Percentiles rank a stretch among this genome's conserved stretches.
Evolutionary conservation across 768 basidiomycete genomes (phyloP).

Genomic region (Tricholoma hemisulphureum): DNA sequence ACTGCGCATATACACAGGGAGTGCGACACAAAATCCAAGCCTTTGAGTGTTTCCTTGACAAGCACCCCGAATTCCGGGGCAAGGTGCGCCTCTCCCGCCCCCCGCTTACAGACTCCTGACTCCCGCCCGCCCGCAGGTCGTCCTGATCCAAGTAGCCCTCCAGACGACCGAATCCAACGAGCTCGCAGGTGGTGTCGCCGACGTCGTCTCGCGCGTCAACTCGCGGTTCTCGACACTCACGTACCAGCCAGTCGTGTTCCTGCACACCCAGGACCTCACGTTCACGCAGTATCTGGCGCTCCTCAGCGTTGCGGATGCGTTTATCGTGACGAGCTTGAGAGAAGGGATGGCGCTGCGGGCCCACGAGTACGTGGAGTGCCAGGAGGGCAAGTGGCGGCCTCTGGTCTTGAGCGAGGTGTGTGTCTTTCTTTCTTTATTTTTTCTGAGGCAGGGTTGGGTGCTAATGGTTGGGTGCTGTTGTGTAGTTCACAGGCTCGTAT

Average conservation of each 20-base stretch:
- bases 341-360: constrained; percentile 87
- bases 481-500: constrained; percentile 84
- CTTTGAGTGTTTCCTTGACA: constrained; percentile 79
- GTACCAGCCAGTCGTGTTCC: constrained; percentile 84
- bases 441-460: no score
- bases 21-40: constrained; percentile 82
- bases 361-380: constrained; percentile 85
- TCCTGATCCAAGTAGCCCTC: constrained; percentile 85
- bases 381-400: constrained; percentile 64
- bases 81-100: constrained; percentile 41
- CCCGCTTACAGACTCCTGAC: neutral
- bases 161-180: constrained; percentile 80
- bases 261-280: constrained; percentile 81
- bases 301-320: constrained; percentile 79
- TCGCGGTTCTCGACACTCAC: constrained; percentile 80
- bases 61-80: constrained; percentile 75
- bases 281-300: constrained; percentile 85
- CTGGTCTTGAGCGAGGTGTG: constrained; percentile 77
- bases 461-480: neutral
- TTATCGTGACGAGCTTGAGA: constrained; percentile 78
- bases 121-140: constrained; percentile 41
- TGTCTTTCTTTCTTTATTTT: constrained; percentile 1
- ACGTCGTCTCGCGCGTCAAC: constrained; percentile 78
- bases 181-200: constrained; percentile 67
- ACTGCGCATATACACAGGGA: constrained; percentile 40